These are phyloP conservation scores for Trypanosoma lewisi DNA, from an alignment of 208 protist species.

Conservation along the genomic window DNA sequence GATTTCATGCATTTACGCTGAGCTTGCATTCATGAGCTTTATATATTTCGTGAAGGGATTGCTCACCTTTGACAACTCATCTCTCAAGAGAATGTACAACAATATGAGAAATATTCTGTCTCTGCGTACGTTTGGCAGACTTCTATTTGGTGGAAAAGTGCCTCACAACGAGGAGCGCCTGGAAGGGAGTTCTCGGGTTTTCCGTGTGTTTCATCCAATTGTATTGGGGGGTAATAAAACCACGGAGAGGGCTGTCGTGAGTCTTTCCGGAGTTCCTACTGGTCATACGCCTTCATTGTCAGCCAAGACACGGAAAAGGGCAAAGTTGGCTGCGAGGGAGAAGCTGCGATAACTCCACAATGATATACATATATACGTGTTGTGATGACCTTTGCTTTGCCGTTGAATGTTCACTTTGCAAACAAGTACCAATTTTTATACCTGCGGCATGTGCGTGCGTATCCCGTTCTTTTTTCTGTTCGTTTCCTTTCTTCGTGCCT, in stretches of 20 bases:
- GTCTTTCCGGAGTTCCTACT: conserved; percentile 9
- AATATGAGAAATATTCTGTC: conserved; percentile 52
- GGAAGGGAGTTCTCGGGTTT: conserved; percentile 42
- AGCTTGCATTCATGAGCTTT: conserved; percentile 49
- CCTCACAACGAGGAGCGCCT: conserved; percentile 48
- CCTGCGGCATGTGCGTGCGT: too few species aligned
- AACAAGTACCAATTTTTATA: too few species aligned
- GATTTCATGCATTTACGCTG: conserved; percentile 54
- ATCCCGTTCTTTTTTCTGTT: too few species aligned
- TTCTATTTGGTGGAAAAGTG: conserved; percentile 50
- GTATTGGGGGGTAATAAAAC: conserved; percentile 33
- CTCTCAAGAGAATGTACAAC: conserved; percentile 37
- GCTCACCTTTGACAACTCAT: conserved; percentile 19
- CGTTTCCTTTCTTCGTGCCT: too few species aligned
- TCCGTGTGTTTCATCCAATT: conserved; percentile 56
- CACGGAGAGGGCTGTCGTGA: conserved; percentile 30
- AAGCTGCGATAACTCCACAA: not conserved
- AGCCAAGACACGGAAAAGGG: not conserved
- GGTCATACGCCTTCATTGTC: not conserved
- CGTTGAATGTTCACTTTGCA: too few species aligned
- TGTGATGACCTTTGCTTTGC: not conserved
- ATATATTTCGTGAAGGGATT: conserved; percentile 23
- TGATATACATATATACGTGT: not conserved
- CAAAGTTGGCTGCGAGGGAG: not conserved
- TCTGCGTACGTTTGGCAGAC: conserved; percentile 43